These are phyloP conservation scores for Saprolegnia diclina DNA, from an alignment of 352 stramenopile species.

Conservation along the genomic window DNA sequence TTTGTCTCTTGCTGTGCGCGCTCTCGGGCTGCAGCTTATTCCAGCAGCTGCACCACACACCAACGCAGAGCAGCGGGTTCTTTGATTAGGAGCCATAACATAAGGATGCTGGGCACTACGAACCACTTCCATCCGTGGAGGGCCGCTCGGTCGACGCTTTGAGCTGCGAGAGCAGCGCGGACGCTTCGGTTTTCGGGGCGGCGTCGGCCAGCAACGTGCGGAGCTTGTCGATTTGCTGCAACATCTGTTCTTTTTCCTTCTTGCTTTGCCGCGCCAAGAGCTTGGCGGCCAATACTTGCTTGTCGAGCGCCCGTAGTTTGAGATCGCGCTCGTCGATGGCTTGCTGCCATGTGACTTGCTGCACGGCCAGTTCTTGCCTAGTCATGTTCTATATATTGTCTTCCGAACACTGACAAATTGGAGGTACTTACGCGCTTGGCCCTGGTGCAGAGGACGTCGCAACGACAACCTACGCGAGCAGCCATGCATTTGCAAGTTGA, in stretches of 20 bases:
- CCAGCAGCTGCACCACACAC: neutral
- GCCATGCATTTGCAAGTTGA: neutral
- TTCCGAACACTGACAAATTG: neutral
- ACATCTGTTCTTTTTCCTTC: constrained; percentile 60
- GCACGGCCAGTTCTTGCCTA: constrained; percentile 26
- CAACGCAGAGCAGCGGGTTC: no score
- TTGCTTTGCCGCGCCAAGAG: constrained; percentile 56
- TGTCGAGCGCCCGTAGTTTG: constrained; percentile 45
- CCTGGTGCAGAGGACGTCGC: no score
- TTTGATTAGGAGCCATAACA: no score
- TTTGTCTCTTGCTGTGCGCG: neutral
- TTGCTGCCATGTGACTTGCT: constrained; percentile 36
- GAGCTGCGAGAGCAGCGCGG: constrained; percentile 10
- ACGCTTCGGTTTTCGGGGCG: constrained; percentile 16
- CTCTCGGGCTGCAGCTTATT: constrained; percentile 7
- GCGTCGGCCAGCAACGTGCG: constrained; percentile 19
- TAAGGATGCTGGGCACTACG: no score
- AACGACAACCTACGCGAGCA: neutral
- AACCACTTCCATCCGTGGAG: no score
- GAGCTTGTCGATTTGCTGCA: constrained; percentile 41
- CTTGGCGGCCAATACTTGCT: constrained; percentile 62
- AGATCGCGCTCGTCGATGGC: constrained; percentile 43
- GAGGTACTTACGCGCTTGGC: neutral
- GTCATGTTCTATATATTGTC: neutral
- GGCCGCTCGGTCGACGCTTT: neutral